Evolutionary conservation across 495 filamentous ascomycete genomes (phyloP), one percentile per base, ranked within the genome.

Genomic region (Barbatosphaeria neglecta): DNA sequence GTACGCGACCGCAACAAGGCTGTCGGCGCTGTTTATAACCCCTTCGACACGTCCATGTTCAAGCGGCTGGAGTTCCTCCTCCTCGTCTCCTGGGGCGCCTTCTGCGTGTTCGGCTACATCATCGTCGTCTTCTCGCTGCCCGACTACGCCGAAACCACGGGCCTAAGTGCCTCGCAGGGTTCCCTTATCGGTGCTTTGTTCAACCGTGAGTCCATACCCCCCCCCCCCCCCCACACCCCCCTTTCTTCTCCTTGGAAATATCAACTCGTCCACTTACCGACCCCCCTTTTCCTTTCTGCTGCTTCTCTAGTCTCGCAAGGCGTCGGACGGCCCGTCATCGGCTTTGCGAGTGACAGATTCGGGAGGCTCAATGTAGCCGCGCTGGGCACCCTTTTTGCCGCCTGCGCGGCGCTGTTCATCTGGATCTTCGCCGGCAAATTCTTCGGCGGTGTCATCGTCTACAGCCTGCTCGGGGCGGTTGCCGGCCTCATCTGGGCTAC

Each of bases 401-500:
- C 76, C 10, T 24, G 87, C 7, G 63, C 77, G 19, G 72, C 73
- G 43, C 73, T 88, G 18, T 73, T 79, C 20, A 66, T 89, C 7
- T 92, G 85, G 85, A 78, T 56, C 22, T 65, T 80, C 37, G 76
- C 75, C 18, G 79, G 82, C 0, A 75, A 77, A 50, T 75, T 64
- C 45, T 83, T 79, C 58, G 77, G 77, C 2, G 74, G 82, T 0
- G 66, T 87, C 27, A 78, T 84, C 40, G 78, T 88, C 50, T 90
- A 84, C 52, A 75, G 81, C 7, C 56, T 92, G 3, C 65, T 88
- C 13, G 86, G 86, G 9, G 72, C 68, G 15, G 80, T 89, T 11
- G 73, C 82, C 6, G 86, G 85, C 22, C 80, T 78, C 1, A 85
- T 84, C 54, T 89, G 84, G 84, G 77, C 81, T 6, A 80, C 77